Evolutionary conservation across 805 yeast genomes (phyloP).

Genomic region (Candida vaughaniae): DNA sequence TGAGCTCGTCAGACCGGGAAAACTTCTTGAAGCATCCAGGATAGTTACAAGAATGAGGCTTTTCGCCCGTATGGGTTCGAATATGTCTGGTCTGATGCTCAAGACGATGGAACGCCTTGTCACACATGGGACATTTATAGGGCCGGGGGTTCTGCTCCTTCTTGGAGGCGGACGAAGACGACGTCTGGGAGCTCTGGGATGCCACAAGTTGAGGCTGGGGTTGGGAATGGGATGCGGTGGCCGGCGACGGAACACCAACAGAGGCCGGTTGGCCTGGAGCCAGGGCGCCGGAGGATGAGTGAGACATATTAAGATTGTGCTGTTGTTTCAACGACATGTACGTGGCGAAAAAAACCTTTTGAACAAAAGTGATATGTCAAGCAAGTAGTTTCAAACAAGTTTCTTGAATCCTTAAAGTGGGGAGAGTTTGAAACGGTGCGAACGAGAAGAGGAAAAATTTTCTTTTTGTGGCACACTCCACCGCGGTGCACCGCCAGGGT

Average conservation of each 20-base stretch:
- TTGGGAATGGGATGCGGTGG: no score
- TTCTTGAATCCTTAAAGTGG: conserved; percentile 6
- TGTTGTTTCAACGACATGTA: conserved; percentile 7
- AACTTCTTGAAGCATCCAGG: conserved; percentile 70
- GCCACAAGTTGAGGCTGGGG: no score
- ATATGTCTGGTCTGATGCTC: conserved; percentile 81
- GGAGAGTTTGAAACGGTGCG: conserved; percentile 7
- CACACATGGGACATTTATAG: conserved; percentile 72
- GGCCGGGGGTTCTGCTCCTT: conserved; percentile 46
- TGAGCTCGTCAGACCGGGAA: conserved; percentile 70
- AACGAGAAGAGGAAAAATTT: conserved; percentile 4
- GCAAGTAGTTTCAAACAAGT: not conserved
- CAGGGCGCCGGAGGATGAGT: no score
- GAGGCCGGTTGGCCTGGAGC: no score
- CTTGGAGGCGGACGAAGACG: conserved; percentile 1
- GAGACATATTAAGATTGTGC: no score
- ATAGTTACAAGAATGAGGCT: conserved; percentile 73
- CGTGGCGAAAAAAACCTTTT: not conserved
- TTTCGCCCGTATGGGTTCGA: conserved; percentile 79
- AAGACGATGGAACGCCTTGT: conserved; percentile 69
- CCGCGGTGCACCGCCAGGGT: no score
- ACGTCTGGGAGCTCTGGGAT: not conserved
- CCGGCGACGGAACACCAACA: no score
- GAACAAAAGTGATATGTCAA: not conserved
- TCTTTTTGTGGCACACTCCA: no score